phyloP scores from a whole-genome alignment of 306 rosid genomes.

The Quercus suber region DNA sequence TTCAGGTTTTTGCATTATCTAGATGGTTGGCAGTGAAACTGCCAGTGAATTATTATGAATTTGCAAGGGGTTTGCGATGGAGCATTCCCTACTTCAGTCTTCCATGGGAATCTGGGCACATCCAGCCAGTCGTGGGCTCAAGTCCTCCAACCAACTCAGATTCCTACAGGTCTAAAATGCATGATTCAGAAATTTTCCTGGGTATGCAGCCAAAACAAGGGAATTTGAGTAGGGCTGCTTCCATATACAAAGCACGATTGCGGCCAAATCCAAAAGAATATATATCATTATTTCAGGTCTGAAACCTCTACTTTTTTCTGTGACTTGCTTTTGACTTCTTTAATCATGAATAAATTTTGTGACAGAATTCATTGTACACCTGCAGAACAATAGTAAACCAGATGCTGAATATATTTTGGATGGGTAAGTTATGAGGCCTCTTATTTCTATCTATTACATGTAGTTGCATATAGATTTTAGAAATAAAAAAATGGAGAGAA shows the following conservation, averaged over 20 bases:
- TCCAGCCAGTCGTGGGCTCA: conserved; percentile 35
- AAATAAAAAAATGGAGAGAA: not conserved
- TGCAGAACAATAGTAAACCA: conserved; percentile 65
- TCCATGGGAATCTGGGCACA: conserved; percentile 70
- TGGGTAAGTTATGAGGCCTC: conserved; percentile 46
- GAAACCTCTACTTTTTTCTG: conserved; percentile 1
- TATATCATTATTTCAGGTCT: conserved; percentile 70
- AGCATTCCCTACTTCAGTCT: conserved; percentile 66
- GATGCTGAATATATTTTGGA: conserved; percentile 66
- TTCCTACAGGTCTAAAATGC: conserved; percentile 30
- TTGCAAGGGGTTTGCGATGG: conserved; percentile 70
- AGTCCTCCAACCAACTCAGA: conserved; percentile 45
- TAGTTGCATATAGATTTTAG: conserved; percentile 4
- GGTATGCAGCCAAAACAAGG: conserved; percentile 24
- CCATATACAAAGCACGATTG: conserved; percentile 44
- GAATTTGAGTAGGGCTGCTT: conserved; percentile 36
- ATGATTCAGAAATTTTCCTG: conserved; percentile 29
- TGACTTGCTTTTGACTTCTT: not conserved
- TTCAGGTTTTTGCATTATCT: conserved; percentile 81
- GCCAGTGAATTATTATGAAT: conserved; percentile 78
- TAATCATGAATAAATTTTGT: not conserved
- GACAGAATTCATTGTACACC: conserved; percentile 3
- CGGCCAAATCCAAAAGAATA: conserved; percentile 83
- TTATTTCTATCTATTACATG: not conserved
- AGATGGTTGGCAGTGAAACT: conserved; percentile 72